Percentiles rank a stretch among this genome's conserved stretches.
Evolutionary conservation across 192 early-diverging fungal species (phyloP).

Genomic region (Phlyctochytrium planicorne): DNA sequence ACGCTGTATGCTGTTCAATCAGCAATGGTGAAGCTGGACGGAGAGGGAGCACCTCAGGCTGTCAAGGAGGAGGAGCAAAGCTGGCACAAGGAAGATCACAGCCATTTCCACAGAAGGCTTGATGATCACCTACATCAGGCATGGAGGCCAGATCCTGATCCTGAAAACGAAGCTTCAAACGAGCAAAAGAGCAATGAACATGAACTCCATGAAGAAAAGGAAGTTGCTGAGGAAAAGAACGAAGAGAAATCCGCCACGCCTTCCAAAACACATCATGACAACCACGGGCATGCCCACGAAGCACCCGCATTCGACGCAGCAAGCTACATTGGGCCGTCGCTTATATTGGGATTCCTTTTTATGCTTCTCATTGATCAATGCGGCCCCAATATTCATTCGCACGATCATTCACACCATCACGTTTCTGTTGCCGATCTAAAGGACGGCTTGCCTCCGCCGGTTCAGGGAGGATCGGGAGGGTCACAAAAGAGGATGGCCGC

Average conservation of each 20-base stretch:
- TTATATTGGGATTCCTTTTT: slow-evolving; percentile 78
- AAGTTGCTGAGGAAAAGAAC: not conserved
- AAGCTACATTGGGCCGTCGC: slow-evolving; percentile 73
- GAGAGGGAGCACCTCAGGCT: not conserved
- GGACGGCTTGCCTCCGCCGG: not conserved
- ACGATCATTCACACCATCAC: slow-evolving; percentile 26
- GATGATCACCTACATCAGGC: slow-evolving; percentile 3
- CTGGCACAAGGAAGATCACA: slow-evolving; percentile 1
- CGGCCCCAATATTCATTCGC: slow-evolving; percentile 33
- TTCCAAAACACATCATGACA: not conserved
- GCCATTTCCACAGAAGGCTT: not conserved
- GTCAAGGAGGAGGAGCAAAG: not conserved
- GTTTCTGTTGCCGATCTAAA: slow-evolving; percentile 3
- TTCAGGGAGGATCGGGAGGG: not conserved
- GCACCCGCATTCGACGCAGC: slow-evolving; percentile 35
- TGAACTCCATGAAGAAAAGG: not conserved
- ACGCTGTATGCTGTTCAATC: slow-evolving; percentile 60
- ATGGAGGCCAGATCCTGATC: not conserved
- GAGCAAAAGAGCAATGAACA: not conserved
- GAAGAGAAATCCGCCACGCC: slow-evolving; percentile 7
- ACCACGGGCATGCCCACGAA: slow-evolving; percentile 10
- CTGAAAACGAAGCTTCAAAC: not conserved
- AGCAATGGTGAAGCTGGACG: not conserved
- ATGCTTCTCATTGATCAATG: slow-evolving; percentile 90
- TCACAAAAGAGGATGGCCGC: slow-evolving; percentile 37